Base-by-base conservation (phyloP, 1,284 basidiomycete species). In the Austropuccinia psidii region DNA sequence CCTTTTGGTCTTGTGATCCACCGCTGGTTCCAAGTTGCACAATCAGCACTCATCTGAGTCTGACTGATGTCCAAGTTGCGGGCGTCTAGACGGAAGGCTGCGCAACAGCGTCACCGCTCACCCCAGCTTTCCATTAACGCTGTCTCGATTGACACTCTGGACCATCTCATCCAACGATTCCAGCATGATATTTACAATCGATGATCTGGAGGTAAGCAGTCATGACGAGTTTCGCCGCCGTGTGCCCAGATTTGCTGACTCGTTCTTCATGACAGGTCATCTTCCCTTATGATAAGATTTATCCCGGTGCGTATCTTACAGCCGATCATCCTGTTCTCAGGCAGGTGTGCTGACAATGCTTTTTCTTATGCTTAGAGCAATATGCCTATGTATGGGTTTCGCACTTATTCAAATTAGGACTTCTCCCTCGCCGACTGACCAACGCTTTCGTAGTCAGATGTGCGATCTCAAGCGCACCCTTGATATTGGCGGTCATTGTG, bases 401-500 rank as follows among this genome's bases (percentile, higher is more conserved):
- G 27, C 41, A n/a, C 29, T 5, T 29, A 62, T 7, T 47, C 33
- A 27, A n/a, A 39, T 27, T 2, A 21, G 60, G 21, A 8, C 24
- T 5, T 45, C 41, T 45, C 41, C 27, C 31, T 1, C 8, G 55
- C 24, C 15, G 29, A 39, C 21, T 50, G 43, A 60, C 49, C 49
- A 45, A 62, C 5, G 33, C 15, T 35, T 33, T 24, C 29, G 29
- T 24, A n/a, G 19, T 31, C 35, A 72, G 69, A 72, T 72, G 69
- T 72, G 55, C 37, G 69, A 72, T 72, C 69, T 72, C 24, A 72
- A 72, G 45, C 57, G 69, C 24, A 62, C 80, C 21, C 77, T 81
- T 39, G 80, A 81, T 60, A 78, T 78, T 29, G 79, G 79, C 54
- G 96, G 96, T 62, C 96, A 99, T 78, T 97, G 96, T 81, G 93